Percentiles rank a stretch among this genome's conserved stretches.
Conservation (phyloP, 371 early-diverging fungal species). For the Basidiobolus meristosporus region DNA sequence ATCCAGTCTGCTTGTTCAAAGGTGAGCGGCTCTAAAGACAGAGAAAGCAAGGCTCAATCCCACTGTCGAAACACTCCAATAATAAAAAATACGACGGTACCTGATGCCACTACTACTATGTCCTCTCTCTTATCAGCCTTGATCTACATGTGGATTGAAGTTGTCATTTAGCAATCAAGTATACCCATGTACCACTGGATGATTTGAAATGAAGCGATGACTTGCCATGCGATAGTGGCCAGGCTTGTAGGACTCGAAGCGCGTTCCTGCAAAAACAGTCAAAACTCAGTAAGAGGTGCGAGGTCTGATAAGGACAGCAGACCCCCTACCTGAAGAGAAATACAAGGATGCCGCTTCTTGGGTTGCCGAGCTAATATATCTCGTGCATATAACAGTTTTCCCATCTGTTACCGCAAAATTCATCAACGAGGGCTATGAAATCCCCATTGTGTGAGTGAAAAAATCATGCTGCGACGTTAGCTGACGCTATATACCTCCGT, state of each 20-base stretch:
- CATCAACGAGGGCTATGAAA: slow-evolving; percentile 31
- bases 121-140: slow-evolving; percentile 69
- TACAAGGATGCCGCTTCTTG: slow-evolving; percentile 60
- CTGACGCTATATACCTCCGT: slow-evolving; percentile 11
- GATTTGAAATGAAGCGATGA: neutral
- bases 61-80: too few relatives aligned
- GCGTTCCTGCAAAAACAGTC: slow-evolving; percentile 16
- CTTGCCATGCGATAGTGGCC: slow-evolving; percentile 53
- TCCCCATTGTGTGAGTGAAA: too few relatives aligned
- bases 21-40: slow-evolving; percentile 47
- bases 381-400: slow-evolving; percentile 49
- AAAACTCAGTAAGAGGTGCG: neutral
- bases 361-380: slow-evolving; percentile 48
- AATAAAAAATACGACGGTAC: slow-evolving; percentile 14
- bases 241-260: slow-evolving; percentile 31
- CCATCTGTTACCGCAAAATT: slow-evolving; percentile 87
- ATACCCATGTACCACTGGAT: too few relatives aligned
- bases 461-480: neutral
- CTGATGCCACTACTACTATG: slow-evolving; percentile 61
- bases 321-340: slow-evolving; percentile 49
- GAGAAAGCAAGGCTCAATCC: too few relatives aligned
- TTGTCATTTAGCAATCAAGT: too few relatives aligned
- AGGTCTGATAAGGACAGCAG: slow-evolving; percentile 8
- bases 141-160: too few relatives aligned
- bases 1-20: slow-evolving; percentile 73